Conservation (phyloP, 176 grass and related monocot species). For the Chrysopogon serrulatus region DNA sequence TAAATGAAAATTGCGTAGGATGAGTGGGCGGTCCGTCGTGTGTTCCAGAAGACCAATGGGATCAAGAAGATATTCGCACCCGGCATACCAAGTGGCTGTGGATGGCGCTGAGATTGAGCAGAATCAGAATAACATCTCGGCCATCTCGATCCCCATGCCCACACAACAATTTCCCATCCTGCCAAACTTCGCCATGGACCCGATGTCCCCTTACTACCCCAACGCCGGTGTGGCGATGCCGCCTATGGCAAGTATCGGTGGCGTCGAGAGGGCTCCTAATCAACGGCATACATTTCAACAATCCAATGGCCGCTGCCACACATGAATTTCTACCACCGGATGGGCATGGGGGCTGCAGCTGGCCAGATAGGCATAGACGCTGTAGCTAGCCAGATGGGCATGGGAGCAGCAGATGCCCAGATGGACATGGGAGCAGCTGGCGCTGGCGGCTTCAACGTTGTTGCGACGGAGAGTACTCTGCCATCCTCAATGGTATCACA, state of each 20-base stretch:
- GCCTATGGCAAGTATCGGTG: neutral
- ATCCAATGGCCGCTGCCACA: neutral
- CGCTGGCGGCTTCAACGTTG: neutral
- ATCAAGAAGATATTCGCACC: constrained; percentile 23
- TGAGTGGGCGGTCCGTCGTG: constrained; percentile 54
- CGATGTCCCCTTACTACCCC: neutral
- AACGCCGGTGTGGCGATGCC: neutral
- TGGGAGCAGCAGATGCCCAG: no score
- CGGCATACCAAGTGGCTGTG: no score
- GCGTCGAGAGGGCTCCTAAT: neutral
- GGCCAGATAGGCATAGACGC: no score
- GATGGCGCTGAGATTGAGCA: no score
- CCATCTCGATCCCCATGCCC: neutral
- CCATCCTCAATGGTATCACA: constrained; percentile 22
- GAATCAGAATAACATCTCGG: no score
- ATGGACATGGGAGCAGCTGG: no score
- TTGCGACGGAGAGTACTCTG: neutral
- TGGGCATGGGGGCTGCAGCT: no score
- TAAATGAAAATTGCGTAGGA: constrained; percentile 18
- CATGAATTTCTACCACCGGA: neutral
- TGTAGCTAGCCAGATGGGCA: no score
- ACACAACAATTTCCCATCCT: neutral
- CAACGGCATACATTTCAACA: neutral
- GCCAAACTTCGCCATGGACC: neutral
- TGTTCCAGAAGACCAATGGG: constrained; percentile 49